phyloP scores from a whole-genome alignment of 1,284 basidiomycete species.

The Austroboletus rostrupii region DNA sequence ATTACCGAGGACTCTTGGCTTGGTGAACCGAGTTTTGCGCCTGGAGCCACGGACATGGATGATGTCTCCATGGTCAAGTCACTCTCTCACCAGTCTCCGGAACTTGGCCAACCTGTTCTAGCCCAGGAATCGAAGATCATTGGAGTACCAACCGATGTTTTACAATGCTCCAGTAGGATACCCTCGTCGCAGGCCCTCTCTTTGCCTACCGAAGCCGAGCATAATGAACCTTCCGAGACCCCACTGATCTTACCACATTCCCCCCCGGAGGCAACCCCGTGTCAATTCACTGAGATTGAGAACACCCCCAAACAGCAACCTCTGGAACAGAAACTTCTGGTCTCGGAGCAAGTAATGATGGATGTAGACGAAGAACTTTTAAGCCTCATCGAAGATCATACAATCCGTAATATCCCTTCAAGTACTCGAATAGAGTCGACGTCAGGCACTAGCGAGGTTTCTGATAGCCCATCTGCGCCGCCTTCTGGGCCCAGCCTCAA shows the following conservation, averaged over 20 bases:
- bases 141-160: not conserved
- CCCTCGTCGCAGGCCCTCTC: conserved; percentile 7
- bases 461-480: conserved; percentile 1
- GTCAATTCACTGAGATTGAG: conserved; percentile 5
- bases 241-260: not conserved
- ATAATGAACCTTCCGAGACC: not conserved
- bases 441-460: not conserved
- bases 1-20: not conserved
- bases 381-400: conserved; percentile 55
- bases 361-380: conserved; percentile 72
- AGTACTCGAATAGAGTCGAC: conserved; percentile 1
- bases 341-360: conserved; percentile 34
- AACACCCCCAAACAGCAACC: conserved; percentile 1
- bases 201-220: conserved; percentile 4
- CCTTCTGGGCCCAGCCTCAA: conserved; percentile 8
- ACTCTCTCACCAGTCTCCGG: conserved; percentile 2
- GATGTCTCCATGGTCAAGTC: not conserved
- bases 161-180: conserved; percentile 8
- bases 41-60: not conserved
- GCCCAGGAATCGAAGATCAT: conserved; percentile 1
- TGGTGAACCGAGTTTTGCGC: not conserved
- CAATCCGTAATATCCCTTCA: conserved; percentile 1
- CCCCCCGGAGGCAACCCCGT: not conserved
- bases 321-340: not conserved
- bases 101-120: not conserved